Conservation (phyloP, 1,139 yeast genomes). For the Zygosaccharomyces sapae region DNA sequence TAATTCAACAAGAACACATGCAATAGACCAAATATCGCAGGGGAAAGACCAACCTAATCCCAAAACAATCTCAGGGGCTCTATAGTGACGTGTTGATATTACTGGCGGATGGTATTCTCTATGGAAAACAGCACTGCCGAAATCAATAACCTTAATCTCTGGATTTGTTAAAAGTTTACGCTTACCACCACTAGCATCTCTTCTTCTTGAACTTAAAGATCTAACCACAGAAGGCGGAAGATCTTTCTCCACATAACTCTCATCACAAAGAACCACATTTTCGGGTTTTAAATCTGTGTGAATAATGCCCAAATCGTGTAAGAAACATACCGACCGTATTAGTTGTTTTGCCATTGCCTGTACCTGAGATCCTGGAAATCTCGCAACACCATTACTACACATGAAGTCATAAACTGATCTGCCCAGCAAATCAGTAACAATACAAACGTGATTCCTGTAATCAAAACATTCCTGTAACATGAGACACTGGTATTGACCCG, state of each 20-base stretch:
- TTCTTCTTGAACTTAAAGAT: conserved; percentile 30
- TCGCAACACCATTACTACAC: conserved; percentile 69
- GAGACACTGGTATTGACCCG: conserved; percentile 32
- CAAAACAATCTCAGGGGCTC: conserved; percentile 94
- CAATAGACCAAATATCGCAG: conserved; percentile 96
- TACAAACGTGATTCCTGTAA: conserved; percentile 87
- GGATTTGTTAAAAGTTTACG: conserved; percentile 66
- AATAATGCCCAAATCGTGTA: conserved; percentile 83
- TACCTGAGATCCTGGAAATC: conserved; percentile 75
- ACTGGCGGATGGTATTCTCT: conserved; percentile 92
- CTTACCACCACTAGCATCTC: conserved; percentile 37
- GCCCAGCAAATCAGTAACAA: conserved; percentile 83
- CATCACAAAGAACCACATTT: conserved; percentile 74
- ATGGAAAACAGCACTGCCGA: conserved; percentile 90
- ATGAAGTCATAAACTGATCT: conserved; percentile 86
- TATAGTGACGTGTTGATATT: conserved; percentile 90
- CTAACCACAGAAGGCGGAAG: conserved; percentile 23
- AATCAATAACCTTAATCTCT: conserved; percentile 84
- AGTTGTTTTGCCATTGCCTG: conserved; percentile 86
- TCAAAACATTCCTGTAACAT: conserved; percentile 79
- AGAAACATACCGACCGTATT: conserved; percentile 76
- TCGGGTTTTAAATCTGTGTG: conserved; percentile 96
- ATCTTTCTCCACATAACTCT: conserved; percentile 38
- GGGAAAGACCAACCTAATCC: conserved; percentile 91
- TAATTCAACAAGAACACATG: conserved; percentile 86